A percentile compares a stretch with the other conserved stretches of the same genome.
Conservation (phyloP, 2,329 filamentous ascomycete species). For the Cladosporium austrohemisphaericum region DNA sequence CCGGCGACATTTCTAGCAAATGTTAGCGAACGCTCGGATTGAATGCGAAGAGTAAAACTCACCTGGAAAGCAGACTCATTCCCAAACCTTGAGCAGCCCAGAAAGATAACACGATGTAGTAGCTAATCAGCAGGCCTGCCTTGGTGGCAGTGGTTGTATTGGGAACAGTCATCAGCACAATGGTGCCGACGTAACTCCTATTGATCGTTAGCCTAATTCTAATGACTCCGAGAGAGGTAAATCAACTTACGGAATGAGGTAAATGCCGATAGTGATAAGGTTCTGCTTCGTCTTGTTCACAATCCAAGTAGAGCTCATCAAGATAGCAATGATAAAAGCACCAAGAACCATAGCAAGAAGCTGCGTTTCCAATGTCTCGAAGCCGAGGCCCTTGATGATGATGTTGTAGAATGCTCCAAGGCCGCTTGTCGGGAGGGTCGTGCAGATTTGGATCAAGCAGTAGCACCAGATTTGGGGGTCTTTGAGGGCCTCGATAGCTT, state of each 20-base stretch:
- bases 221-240: not conserved
- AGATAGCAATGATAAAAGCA: slow-evolving; percentile 67
- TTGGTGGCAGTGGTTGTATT: slow-evolving; percentile 57
- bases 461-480: slow-evolving; percentile 58
- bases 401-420: slow-evolving; percentile 71
- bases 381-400: slow-evolving; percentile 67
- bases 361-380: slow-evolving; percentile 64
- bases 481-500: slow-evolving; percentile 54
- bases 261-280: slow-evolving; percentile 61
- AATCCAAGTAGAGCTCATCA: slow-evolving; percentile 63
- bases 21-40: slow-evolving; percentile 38
- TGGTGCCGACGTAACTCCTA: slow-evolving; percentile 67
- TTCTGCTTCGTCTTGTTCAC: slow-evolving; percentile 69
- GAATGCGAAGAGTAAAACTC: slow-evolving; percentile 61
- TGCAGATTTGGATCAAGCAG: slow-evolving; percentile 59
- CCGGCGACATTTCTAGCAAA: slow-evolving; percentile 67
- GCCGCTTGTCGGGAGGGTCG: slow-evolving; percentile 68
- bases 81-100: slow-evolving; percentile 57
- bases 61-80: slow-evolving; percentile 23
- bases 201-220: not conserved
- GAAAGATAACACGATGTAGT: slow-evolving; percentile 75
- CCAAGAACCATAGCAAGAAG: slow-evolving; percentile 72
- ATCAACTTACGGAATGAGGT: slow-evolving; percentile 58
- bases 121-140: slow-evolving; percentile 65
- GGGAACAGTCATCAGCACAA: slow-evolving; percentile 65